Conservation (phyloP, 345 rosid genomes). For the Gynandropsis gynandra region DNA sequence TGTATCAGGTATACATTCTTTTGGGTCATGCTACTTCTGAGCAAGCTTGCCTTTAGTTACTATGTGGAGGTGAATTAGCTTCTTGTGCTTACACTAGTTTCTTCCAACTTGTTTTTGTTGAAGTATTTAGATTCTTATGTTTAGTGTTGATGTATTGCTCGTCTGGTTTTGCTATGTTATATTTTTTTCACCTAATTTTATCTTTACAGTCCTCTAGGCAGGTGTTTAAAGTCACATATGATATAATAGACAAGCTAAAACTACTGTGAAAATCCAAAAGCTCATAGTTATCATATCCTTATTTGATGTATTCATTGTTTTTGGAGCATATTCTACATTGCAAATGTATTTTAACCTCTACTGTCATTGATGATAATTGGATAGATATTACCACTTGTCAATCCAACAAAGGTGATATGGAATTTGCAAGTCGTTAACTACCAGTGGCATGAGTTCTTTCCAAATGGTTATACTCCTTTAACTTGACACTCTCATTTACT, state of each 20-base stretch:
- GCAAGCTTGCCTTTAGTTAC: constrained; percentile 98
- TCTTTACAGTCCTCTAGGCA: constrained; percentile 8
- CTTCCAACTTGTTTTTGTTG: constrained; percentile 12
- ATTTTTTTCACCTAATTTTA: not conserved
- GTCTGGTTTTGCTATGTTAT: not conserved
- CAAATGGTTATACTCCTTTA: constrained; percentile 47
- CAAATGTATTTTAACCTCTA: constrained; percentile 16
- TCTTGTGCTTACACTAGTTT: constrained; percentile 13
- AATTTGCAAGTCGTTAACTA: constrained; percentile 45
- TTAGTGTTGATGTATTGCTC: too few relatives aligned
- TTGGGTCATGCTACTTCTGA: constrained; percentile 79
- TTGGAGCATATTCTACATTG: not conserved
- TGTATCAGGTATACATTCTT: constrained; percentile 79
- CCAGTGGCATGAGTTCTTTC: constrained; percentile 91
- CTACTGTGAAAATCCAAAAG: too few relatives aligned
- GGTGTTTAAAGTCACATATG: constrained; percentile 7
- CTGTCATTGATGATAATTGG: constrained; percentile 18
- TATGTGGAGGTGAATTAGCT: constrained; percentile 72
- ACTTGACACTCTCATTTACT: constrained; percentile 2
- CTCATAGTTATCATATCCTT: too few relatives aligned
- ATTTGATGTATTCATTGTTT: not conserved
- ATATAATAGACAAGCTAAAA: constrained; percentile 2
- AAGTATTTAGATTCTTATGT: too few relatives aligned
- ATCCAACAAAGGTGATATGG: constrained; percentile 81
- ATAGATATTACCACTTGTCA: constrained; percentile 78